Conservation (phyloP, 2,329 filamentous ascomycete species). For the Conoideocrella luteorostrata region DNA sequence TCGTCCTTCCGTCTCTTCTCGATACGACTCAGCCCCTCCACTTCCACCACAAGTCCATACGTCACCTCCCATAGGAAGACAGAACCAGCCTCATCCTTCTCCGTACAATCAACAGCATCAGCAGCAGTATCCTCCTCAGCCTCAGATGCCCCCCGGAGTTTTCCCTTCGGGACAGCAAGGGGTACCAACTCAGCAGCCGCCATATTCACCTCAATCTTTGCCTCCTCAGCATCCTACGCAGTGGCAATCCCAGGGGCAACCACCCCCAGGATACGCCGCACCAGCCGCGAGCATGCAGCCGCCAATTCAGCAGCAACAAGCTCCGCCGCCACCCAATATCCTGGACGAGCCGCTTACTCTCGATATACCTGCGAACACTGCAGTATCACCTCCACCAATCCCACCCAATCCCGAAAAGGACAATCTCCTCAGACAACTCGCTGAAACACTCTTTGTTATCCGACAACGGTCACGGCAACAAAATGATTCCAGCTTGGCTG, state of each 20-base stretch:
- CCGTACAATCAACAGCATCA: slow-evolving; percentile 12
- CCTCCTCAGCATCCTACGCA: slow-evolving; percentile 15
- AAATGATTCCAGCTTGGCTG: slow-evolving; percentile 66
- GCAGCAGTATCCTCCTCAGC: slow-evolving; percentile 9
- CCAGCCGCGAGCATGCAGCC: slow-evolving; percentile 6
- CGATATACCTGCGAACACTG: slow-evolving; percentile 39
- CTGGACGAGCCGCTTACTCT: slow-evolving; percentile 53
- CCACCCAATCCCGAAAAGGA: slow-evolving; percentile 96
- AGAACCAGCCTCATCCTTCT: slow-evolving; percentile 12
- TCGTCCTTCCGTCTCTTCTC: slow-evolving; percentile 22
- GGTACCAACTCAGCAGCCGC: slow-evolving; percentile 3
- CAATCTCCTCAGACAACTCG: slow-evolving; percentile 71
- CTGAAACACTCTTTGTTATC: slow-evolving; percentile 59
- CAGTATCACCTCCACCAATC: slow-evolving; percentile 70
- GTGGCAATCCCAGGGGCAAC: slow-evolving; percentile 14
- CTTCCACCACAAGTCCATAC: slow-evolving; percentile 30
- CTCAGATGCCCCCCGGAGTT: background rate
- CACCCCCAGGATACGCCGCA: slow-evolving; percentile 11
- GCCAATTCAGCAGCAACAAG: slow-evolving; percentile 10
- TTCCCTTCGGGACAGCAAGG: background rate
- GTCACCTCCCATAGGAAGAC: background rate
- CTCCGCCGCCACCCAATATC: slow-evolving; percentile 40
- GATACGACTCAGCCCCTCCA: slow-evolving; percentile 43
- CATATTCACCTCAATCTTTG: slow-evolving; percentile 1
- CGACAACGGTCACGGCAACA: slow-evolving; percentile 64